Evolutionary conservation across 2,329 filamentous ascomycete species (phyloP), one percentile per base, ranked within the genome.

Genomic region (Cadophora sp.): DNA sequence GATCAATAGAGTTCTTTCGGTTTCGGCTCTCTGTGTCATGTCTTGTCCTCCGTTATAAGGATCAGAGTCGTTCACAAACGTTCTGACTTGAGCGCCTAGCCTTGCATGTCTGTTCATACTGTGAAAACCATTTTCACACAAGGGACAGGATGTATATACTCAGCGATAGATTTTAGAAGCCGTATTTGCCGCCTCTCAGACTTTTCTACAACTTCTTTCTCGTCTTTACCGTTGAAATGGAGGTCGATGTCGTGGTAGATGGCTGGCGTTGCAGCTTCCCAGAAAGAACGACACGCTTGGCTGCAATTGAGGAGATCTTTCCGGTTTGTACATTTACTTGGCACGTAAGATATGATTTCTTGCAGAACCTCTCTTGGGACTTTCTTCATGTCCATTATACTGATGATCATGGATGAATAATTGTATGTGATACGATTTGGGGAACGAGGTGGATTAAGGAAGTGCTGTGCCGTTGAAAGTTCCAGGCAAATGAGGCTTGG

Each of bases 361-460:
- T 47, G 65, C 16, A 69, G 43, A 20, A 67, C 41, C 27, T 69
- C 64, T 27, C 1, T 56, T 1, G 67, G 67, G 14, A 69, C 50
- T 2, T 62, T 45, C 16, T 22, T 53, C 11, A 67, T 56, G 16
- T 22, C 33, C 24, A 47, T 39, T 41, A 62, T 65, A 20, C 3
- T 65, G 51, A 18, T 14, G n/a, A n/a, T n/a, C n/a, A n/a, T n/a
- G n/a, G n/a, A n/a, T n/a, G n/a, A 16, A 30, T 20, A 27, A 20
- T 22, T 56, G 53, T 56, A 22, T 18, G 36, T 56, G 24, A 51
- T 30, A 14, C 14, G 16, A 30, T 51, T 51, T 51, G 48, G 24
- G 48, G 6, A 33, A 18, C 22, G 4, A 18, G 48, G 14, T 18
- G n/a, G 24, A 3, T 30, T 51, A 30, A 20, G 13, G n/a, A 22